Conservation (phyloP, 495 filamentous ascomycete species). For the Amorphotheca resinae region DNA sequence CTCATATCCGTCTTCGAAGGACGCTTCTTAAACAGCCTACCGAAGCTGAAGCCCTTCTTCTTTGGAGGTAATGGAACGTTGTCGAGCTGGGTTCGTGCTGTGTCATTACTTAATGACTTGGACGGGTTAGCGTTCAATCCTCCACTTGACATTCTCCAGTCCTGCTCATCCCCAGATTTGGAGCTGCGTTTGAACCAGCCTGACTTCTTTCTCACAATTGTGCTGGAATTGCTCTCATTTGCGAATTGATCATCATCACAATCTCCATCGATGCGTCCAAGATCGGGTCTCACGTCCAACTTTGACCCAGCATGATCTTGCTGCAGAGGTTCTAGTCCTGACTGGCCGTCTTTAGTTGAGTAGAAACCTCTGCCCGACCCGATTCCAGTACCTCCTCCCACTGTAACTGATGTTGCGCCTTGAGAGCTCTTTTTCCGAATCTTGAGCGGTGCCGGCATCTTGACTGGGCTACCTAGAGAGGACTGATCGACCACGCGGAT, state of each 20-base stretch:
- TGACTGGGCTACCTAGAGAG: constrained; percentile 18
- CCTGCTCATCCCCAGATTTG: constrained; percentile 26
- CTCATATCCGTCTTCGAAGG: constrained; percentile 23
- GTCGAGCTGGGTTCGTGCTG: constrained; percentile 2
- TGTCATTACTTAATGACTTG: constrained; percentile 12
- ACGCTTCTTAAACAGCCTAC: constrained; percentile 31
- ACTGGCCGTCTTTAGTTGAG: neutral
- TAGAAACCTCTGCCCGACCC: constrained; percentile 1
- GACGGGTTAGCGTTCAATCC: constrained; percentile 1
- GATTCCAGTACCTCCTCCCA: constrained; percentile 6
- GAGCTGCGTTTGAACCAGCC: constrained; percentile 54
- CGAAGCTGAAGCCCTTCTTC: constrained; percentile 35
- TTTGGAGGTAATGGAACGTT: constrained; percentile 9
- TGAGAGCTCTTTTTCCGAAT: constrained; percentile 38
- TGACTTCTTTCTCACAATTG: constrained; percentile 42
- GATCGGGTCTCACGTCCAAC: neutral
- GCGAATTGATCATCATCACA: constrained; percentile 4
- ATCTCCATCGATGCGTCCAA: constrained; percentile 22
- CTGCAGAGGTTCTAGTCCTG: constrained; percentile 17
- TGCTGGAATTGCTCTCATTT: constrained; percentile 9
- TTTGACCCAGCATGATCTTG: constrained; percentile 3
- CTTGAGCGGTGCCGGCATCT: constrained; percentile 31
- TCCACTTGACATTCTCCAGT: constrained; percentile 1
- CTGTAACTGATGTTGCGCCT: constrained; percentile 4
- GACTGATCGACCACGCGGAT: constrained; percentile 37